phyloP scores from a whole-genome alignment of 768 basidiomycete species.

The Boletus rubropictus region DNA sequence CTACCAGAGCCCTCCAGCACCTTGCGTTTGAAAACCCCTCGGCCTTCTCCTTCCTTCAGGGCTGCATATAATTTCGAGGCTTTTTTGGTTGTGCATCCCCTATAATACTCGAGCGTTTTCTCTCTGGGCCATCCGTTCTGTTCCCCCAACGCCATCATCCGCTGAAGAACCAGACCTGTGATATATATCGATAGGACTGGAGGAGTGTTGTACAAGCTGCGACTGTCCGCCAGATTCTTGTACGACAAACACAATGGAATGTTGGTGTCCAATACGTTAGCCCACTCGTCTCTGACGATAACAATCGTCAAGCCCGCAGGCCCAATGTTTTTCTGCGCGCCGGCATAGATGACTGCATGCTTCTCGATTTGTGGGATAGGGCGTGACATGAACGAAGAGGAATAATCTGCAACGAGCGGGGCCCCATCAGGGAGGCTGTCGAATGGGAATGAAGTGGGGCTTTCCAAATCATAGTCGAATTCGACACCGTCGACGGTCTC shows the following conservation, averaged over 20 bases:
- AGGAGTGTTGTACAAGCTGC: conserved; percentile 89
- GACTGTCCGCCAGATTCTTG: conserved; percentile 71
- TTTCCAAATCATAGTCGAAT: conserved; percentile 56
- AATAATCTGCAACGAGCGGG: conserved; percentile 94
- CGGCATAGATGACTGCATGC: conserved; percentile 93
- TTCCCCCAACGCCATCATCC: conserved; percentile 41
- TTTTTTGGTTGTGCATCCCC: conserved; percentile 64
- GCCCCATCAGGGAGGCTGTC: conserved; percentile 51
- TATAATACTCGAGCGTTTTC: conserved; percentile 64
- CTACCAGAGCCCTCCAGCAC: conserved; percentile 75
- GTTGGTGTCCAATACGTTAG: conserved; percentile 60
- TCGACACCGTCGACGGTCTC: conserved; percentile 97
- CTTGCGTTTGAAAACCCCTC: conserved; percentile 64
- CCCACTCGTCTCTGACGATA: conserved; percentile 91
- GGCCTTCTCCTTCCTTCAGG: conserved; percentile 62
- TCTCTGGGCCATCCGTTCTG: conserved; percentile 26
- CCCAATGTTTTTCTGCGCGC: conserved; percentile 97
- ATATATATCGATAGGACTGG: conserved; percentile 90
- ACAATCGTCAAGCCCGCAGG: conserved; percentile 90
- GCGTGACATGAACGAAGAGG: conserved; percentile 93
- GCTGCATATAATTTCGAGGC: conserved; percentile 69
- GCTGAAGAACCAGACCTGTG: conserved; percentile 74
- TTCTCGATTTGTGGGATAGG: conserved; percentile 83
- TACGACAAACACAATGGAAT: conserved; percentile 80
- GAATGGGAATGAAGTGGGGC: conserved; percentile 75